These are phyloP conservation scores for Salix brachista DNA, from an alignment of 345 rosid species.

Conservation along the genomic window DNA sequence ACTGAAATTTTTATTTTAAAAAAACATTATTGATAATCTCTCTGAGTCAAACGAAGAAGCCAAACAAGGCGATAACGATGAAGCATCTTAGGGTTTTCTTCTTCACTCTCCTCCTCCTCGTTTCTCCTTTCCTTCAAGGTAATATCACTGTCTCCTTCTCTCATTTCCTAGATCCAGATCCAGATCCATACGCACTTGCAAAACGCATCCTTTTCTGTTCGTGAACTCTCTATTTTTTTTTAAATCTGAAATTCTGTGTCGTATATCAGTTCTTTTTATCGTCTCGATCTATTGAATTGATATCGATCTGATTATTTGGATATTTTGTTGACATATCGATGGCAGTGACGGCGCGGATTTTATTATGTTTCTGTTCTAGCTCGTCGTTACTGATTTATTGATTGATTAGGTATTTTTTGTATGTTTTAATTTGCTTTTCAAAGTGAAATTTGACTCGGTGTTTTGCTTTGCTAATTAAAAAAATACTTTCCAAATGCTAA, in stretches of 20 bases:
- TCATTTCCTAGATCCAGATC: constrained; percentile 51
- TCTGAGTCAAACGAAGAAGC: not conserved
- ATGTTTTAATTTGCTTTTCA: not conserved
- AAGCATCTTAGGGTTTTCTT: constrained; percentile 51
- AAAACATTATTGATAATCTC: not conserved
- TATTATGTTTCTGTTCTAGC: not conserved
- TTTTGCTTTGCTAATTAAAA: not conserved
- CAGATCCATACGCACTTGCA: not conserved
- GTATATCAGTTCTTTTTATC: not conserved
- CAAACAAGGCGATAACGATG: constrained; percentile 22
- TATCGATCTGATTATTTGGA: not conserved
- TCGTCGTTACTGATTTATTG: not conserved
- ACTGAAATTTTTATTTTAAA: not conserved
- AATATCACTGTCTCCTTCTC: not conserved
- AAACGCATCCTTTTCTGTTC: not conserved
- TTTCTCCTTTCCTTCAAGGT: constrained; percentile 78
- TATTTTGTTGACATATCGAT: not conserved
- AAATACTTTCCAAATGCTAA: not conserved
- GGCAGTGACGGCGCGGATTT: not conserved
- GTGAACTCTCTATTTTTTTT: not conserved
- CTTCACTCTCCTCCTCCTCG: constrained; percentile 65
- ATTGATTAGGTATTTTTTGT: no score
- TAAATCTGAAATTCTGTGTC: not conserved
- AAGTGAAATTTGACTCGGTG: not conserved
- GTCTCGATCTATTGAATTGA: constrained; percentile 15